Evolutionary conservation across 2,329 filamentous ascomycete genomes (phyloP).

Genomic region (Huntiella bhutanensis): DNA sequence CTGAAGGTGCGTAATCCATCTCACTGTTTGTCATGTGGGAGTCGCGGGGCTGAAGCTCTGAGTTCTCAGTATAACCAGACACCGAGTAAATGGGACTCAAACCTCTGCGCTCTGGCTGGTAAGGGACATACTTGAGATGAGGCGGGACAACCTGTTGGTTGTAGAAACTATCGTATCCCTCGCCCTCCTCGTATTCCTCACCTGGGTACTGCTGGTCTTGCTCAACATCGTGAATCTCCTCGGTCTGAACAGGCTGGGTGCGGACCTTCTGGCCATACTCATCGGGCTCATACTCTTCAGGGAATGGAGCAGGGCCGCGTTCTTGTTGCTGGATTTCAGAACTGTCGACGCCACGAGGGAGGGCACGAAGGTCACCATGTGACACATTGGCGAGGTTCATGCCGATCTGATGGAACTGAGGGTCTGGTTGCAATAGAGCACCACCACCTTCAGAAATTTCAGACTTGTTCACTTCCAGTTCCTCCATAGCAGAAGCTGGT

Average conservation of each 20-base stretch:
- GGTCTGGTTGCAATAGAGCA: conserved; percentile 2
- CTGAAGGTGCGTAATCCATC: conserved; percentile 35
- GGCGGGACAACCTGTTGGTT: conserved; percentile 43
- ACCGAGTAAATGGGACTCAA: conserved; percentile 86
- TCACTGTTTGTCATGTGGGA: conserved; percentile 30
- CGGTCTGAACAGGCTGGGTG: conserved; percentile 11
- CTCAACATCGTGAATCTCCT: conserved; percentile 24
- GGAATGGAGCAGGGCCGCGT: conserved; percentile 17
- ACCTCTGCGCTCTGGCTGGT: conserved; percentile 48
- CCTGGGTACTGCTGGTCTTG: conserved; percentile 19
- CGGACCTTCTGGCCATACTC: conserved; percentile 25
- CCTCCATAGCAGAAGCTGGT: conserved; percentile 48
- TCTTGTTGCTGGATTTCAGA: conserved; percentile 12
- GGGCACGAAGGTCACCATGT: conserved; percentile 36
- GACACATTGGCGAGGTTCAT: conserved; percentile 48
- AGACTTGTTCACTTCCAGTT: conserved; percentile 31
- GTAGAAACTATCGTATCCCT: conserved; percentile 26
- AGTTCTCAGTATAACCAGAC: conserved; percentile 57
- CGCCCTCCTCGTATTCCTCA: conserved; percentile 8
- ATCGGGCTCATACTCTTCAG: conserved; percentile 30
- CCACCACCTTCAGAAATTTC: conserved; percentile 46
- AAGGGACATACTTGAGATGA: conserved; percentile 46
- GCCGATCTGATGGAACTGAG: conserved; percentile 24
- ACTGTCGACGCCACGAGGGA: conserved; percentile 27
- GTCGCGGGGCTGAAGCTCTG: conserved; percentile 31